Base-by-base conservation (phyloP, 2,329 filamentous ascomycete species). In the Cadophora gregata region DNA sequence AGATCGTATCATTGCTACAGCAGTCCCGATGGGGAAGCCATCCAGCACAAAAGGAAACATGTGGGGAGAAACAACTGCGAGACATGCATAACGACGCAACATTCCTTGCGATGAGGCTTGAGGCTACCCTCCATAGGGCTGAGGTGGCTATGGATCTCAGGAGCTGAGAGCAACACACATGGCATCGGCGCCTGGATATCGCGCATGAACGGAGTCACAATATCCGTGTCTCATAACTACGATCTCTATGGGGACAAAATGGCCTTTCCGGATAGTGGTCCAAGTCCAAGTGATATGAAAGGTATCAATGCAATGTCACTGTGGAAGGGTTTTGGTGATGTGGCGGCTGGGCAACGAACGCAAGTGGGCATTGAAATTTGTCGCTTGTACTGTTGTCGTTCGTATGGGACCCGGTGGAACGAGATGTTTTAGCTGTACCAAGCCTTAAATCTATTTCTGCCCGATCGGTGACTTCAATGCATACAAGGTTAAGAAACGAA, bases 231-330 rank as follows among this genome's bases (percentile, higher is more conserved):
- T 56, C 53, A 56, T n/a, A 9, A 24, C 27, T 47, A 21, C 42
- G 51, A 21, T 31, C 31, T 56, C 24, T 31, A 65, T 70, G 16
- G 42, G 68, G 62, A 56, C 7, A 31, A 24, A 33, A 24, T 56
- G 53, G n/a, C 31, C 24, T 33, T 56, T 24, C n/a, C 5, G 42
- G 19, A 21, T 47, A n/a, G 42, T 47, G 42, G 42, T 21, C 42
- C 42, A 47, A 47, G 42, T 47, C 19, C 42, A 47, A 21, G 42
- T 47, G 42, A 47, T n/a, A 47, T 47, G 2, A 47, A 47, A 21
- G 19, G 42, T 47, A 21, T 47, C 42, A 47, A 47, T 21, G 42
- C 42, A 47, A 21, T 47, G 19, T 47, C 19, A 8, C 42, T 21
- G 42, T 9, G 6, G 8, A 21, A 7, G 42, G 6, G 19, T 19